A percentile compares a stretch with the other conserved stretches of the same genome.
Conservation (phyloP, 2,329 filamentous ascomycete species). For the Aspergillus phoenicis region DNA sequence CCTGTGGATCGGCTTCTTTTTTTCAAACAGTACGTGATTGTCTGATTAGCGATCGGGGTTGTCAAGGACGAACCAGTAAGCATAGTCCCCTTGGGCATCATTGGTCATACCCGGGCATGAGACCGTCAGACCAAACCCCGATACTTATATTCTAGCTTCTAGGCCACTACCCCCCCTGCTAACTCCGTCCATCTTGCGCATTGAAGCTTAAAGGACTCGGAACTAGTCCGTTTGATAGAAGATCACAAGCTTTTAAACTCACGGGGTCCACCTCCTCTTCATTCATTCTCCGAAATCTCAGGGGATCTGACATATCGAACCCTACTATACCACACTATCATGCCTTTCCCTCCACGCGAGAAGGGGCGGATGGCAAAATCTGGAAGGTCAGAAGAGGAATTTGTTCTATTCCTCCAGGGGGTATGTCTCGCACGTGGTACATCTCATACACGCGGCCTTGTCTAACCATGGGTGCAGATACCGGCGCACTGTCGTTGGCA, state of each 20-base stretch:
- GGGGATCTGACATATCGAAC: not conserved
- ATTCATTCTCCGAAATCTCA: not conserved
- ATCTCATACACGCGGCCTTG: not conserved
- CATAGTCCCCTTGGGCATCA: not conserved
- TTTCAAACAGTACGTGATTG: not conserved
- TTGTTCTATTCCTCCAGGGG: slow-evolving; percentile 48
- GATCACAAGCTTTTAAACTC: not conserved
- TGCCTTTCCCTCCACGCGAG: slow-evolving; percentile 37
- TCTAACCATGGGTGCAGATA: slow-evolving; percentile 35
- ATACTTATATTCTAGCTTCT: not conserved
- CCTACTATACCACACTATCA: slow-evolving; percentile 18
- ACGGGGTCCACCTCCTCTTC: not conserved
- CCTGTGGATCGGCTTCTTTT: not conserved
- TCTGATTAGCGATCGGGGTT: not conserved
- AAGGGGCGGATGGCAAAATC: slow-evolving; percentile 34
- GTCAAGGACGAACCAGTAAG: not conserved
- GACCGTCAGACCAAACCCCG: not conserved
- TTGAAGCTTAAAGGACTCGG: not conserved
- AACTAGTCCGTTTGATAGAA: not conserved
- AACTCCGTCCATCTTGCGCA: not conserved
- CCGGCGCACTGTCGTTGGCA: slow-evolving; percentile 49
- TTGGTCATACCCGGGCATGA: not conserved
- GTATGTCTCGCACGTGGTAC: slow-evolving; percentile 30
- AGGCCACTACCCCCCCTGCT: not conserved
- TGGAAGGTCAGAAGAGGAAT: slow-evolving; percentile 45